phyloP scores from a whole-genome alignment of 352 stramenopile species.

The Phytophthora melonis region DNA sequence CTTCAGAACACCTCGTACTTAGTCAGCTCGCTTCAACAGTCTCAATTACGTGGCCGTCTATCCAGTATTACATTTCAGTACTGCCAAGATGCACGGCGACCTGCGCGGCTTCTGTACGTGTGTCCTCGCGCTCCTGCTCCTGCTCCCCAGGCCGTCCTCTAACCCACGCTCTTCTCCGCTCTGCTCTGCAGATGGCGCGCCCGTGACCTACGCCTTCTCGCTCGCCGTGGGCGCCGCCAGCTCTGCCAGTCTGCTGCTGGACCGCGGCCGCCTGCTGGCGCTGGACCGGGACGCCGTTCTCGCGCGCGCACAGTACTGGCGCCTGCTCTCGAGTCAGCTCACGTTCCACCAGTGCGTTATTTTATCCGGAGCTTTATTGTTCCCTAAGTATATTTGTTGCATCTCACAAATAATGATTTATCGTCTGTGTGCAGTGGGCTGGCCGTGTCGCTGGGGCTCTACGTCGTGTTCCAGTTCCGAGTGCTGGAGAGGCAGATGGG shows the following conservation, averaged over 20 bases:
- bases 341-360: conserved; percentile 75
- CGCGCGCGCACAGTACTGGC: conserved; percentile 71
- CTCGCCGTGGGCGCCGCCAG: conserved; percentile 73
- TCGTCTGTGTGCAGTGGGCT: conserved; percentile 58
- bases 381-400: not conserved
- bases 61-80: not conserved
- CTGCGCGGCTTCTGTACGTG: conserved; percentile 81
- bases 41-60: conserved; percentile 26
- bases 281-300: conserved; percentile 70
- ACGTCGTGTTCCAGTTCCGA: conserved; percentile 89
- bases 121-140: conserved; percentile 32
- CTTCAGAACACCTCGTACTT: no score
- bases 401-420: not conserved
- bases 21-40: not conserved
- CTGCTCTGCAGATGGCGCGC: conserved; percentile 65
- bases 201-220: conserved; percentile 82
- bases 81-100: conserved; percentile 71
- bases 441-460: conserved; percentile 81
- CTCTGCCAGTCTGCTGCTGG: conserved; percentile 71
- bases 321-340: conserved; percentile 73
- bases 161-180: not conserved
- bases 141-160: conserved; percentile 2
- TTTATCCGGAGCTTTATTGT: conserved; percentile 5
- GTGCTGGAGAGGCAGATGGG: conserved; percentile 86
- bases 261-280: conserved; percentile 56